These are phyloP conservation scores for Termitomyces sp. DNA, from an alignment of 768 basidiomycete genomes.

Conservation along the genomic window DNA sequence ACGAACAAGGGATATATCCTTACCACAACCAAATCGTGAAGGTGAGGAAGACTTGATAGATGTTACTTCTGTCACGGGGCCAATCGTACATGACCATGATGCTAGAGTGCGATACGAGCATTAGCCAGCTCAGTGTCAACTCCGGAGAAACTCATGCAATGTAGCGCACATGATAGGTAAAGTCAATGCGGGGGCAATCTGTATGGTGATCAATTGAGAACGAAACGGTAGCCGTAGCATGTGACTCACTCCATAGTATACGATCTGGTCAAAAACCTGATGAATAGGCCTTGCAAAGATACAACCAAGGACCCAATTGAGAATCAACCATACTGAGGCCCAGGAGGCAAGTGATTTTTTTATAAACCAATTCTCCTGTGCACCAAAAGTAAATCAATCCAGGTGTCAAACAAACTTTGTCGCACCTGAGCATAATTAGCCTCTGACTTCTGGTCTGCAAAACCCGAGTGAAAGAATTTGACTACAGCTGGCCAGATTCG, in stretches of 20 bases:
- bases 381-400: constrained; percentile 1
- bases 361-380: constrained; percentile 68
- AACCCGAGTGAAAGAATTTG: constrained; percentile 56
- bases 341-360: constrained; percentile 61
- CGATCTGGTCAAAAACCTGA: constrained; percentile 49
- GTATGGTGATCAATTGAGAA: neutral
- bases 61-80: constrained; percentile 51
- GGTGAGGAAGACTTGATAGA: constrained; percentile 59
- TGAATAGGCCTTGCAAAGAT: constrained; percentile 38
- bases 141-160: neutral
- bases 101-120: constrained; percentile 15
- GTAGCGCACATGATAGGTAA: constrained; percentile 48
- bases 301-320: constrained; percentile 64
- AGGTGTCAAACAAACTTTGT: neutral
- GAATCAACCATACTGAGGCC: constrained; percentile 57
- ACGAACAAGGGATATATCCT: constrained; percentile 11
- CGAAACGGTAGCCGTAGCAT: neutral
- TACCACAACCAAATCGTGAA: constrained; percentile 64
- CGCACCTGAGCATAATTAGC: constrained; percentile 36
- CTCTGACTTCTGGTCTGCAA: constrained; percentile 50
- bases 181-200: constrained; percentile 55
- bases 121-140: neutral
- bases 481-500: constrained; percentile 48
- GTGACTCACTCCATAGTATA: constrained; percentile 47
- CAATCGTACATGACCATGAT: constrained; percentile 67